Conservation (phyloP, 306 rosid genomes). For the Trifolium fragiferum region DNA sequence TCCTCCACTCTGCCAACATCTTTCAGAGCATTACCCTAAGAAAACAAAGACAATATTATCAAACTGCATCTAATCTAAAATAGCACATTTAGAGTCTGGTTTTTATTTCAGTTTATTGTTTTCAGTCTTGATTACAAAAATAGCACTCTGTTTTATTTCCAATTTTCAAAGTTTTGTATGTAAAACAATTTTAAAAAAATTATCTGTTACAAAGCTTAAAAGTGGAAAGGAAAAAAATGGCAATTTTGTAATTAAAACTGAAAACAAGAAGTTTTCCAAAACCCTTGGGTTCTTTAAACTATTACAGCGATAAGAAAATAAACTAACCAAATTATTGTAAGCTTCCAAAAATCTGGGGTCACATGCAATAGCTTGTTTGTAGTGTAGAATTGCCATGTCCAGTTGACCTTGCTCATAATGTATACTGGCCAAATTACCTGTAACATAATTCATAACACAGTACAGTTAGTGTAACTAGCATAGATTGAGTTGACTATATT, state of each 20-base stretch:
- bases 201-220: neutral
- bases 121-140: neutral
- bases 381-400: conserved; percentile 93
- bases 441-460: conserved; percentile 39
- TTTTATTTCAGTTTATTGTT: neutral
- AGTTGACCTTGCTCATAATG: conserved; percentile 93
- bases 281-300: neutral
- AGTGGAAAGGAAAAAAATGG: neutral
- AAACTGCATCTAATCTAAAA: neutral
- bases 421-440: conserved; percentile 92
- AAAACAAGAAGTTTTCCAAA: neutral
- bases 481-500: neutral
- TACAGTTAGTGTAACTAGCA: neutral
- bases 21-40: conserved; percentile 93
- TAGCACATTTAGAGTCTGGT: neutral
- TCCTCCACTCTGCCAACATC: conserved; percentile 94
- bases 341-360: conserved; percentile 99
- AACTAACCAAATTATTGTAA: conserved; percentile 91
- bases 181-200: neutral
- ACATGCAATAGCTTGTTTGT: conserved; percentile 87
- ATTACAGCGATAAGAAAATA: neutral
- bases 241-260: conserved; percentile 6
- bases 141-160: neutral
- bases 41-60: conserved; percentile 14
- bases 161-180: neutral